These are phyloP conservation scores for Plasmopara halstedii DNA, from an alignment of 352 stramenopile genomes.

Conservation along the genomic window DNA sequence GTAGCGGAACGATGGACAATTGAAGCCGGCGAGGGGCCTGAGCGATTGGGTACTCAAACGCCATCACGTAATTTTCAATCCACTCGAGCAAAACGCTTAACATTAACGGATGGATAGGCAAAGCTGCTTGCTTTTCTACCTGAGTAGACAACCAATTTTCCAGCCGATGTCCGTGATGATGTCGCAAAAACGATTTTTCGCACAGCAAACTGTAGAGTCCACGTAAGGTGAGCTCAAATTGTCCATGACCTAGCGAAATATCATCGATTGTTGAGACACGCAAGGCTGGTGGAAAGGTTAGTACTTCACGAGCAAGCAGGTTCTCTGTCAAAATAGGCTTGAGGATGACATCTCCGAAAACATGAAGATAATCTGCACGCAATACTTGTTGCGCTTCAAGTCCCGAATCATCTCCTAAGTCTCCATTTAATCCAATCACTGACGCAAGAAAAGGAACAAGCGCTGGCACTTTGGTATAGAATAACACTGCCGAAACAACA, in stretches of 20 bases:
- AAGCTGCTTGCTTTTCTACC: slow-evolving; percentile 27
- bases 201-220: slow-evolving; percentile 44
- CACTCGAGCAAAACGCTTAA: slow-evolving; percentile 51
- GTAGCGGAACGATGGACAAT: slow-evolving; percentile 53
- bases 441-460: slow-evolving; percentile 44
- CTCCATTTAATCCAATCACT: slow-evolving; percentile 26
- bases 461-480: slow-evolving; percentile 61
- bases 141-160: slow-evolving; percentile 44
- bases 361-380: slow-evolving; percentile 47
- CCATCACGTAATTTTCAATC: slow-evolving; percentile 72
- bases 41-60: slow-evolving; percentile 62
- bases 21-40: slow-evolving; percentile 44
- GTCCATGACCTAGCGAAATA: slow-evolving; percentile 17
- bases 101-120: slow-evolving; percentile 49
- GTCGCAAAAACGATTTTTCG: slow-evolving; percentile 60
- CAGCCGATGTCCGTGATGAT: slow-evolving; percentile 46
- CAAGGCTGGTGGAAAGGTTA: slow-evolving; percentile 31
- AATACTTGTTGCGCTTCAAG: slow-evolving; percentile 28
- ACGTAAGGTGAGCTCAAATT: slow-evolving; percentile 48
- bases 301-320: slow-evolving; percentile 46
- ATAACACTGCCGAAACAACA: slow-evolving; percentile 50
- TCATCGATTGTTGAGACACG: slow-evolving; percentile 26
- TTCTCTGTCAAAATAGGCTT: slow-evolving; percentile 65
- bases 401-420: slow-evolving; percentile 10
- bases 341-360: slow-evolving; percentile 51